A percentile compares a stretch with the other conserved stretches of the same genome.
Evolutionary conservation across 139 green algal genomes (phyloP).

Genomic region (Haematococcus lacustris): DNA sequence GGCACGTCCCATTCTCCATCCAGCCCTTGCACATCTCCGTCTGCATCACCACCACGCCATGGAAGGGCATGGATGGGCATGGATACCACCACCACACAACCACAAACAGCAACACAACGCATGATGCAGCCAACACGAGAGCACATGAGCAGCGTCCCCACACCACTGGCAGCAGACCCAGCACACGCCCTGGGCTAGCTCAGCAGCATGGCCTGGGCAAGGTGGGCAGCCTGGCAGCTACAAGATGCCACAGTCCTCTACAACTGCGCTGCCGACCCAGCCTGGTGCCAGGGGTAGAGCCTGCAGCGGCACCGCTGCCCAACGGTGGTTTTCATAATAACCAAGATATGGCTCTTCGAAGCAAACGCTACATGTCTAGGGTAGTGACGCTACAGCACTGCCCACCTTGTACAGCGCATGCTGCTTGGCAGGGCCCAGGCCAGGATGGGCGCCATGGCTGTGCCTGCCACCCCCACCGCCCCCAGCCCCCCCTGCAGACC

Average conservation of each 20-base stretch:
- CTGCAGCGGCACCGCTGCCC: background rate
- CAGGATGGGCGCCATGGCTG: too few relatives aligned
- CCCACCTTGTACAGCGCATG: conserved; percentile 1
- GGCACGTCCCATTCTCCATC: conserved; percentile 69
- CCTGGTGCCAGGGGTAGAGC: background rate
- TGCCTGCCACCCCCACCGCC: too few relatives aligned
- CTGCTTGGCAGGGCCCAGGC: background rate
- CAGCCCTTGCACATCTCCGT: conserved; percentile 87
- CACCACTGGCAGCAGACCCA: background rate
- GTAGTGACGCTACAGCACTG: too few relatives aligned
- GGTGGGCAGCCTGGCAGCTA: background rate
- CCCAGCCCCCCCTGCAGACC: too few relatives aligned
- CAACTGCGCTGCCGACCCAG: too few relatives aligned
- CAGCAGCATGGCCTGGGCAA: background rate
- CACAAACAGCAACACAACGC: too few relatives aligned
- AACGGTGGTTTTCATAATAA: background rate
- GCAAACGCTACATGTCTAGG: too few relatives aligned
- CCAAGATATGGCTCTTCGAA: background rate
- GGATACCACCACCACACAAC: too few relatives aligned
- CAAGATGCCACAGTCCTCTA: too few relatives aligned
- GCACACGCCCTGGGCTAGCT: background rate
- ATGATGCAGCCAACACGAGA: conserved; percentile 6
- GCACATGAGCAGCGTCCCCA: background rate
- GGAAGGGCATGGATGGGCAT: too few relatives aligned
- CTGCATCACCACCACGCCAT: conserved; percentile 57